These are phyloP conservation scores for Sisymbrium irio DNA, from an alignment of 345 rosid genomes.

Conservation along the genomic window DNA sequence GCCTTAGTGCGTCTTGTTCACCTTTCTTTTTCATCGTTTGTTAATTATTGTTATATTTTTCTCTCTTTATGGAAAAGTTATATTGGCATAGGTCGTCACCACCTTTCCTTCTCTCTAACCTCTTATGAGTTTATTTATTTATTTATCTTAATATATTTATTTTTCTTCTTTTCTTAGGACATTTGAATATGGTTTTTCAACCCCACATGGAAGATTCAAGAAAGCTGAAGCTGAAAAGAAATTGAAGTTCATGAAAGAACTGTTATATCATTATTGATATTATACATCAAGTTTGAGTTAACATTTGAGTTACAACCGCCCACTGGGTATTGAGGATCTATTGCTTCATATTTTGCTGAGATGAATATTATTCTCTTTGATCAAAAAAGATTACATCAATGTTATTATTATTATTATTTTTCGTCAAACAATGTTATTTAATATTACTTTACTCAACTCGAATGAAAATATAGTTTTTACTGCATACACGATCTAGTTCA, in stretches of 20 bases:
- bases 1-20: constrained; percentile 38
- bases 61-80: constrained; percentile 17
- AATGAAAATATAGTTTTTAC: neutral
- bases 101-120: neutral
- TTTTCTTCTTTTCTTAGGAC: neutral
- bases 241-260: neutral
- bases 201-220: no score
- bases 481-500: neutral
- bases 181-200: constrained; percentile 7
- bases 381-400: neutral
- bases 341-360: neutral
- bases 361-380: neutral
- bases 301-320: neutral
- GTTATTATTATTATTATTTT: neutral
- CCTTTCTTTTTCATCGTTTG: constrained; percentile 42
- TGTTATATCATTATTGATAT: neutral
- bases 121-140: neutral
- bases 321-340: neutral
- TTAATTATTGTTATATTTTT: constrained; percentile 32
- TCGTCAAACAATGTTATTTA: neutral
- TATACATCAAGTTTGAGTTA: constrained; percentile 14
- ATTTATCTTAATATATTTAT: neutral
- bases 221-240: neutral
- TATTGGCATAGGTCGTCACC: constrained; percentile 31
- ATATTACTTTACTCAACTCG: neutral